Base-by-base conservation (phyloP, 306 rosid genomes). In the Lagenaria siceraria region DNA sequence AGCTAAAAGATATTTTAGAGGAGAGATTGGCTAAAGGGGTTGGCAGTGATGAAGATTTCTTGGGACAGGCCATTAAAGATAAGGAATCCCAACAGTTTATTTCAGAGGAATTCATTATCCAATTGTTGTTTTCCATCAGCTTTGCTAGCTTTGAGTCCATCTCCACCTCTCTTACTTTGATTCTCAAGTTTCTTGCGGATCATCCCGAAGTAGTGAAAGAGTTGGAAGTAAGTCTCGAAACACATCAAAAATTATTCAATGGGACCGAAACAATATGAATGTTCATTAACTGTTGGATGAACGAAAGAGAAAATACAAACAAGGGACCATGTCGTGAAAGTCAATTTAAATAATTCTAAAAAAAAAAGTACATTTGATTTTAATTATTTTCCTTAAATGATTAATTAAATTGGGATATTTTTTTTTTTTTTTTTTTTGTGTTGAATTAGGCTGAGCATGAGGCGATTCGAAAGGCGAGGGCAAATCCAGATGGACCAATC, bases 61-160 rank as follows among this genome's bases (percentile, higher is more conserved):
- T 78, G 40, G 76, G 73, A 17, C 81, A 78, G 6, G 75, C 53
- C 66, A 53, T 78, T 17, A 38, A 66, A 66, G 81, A 78, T 38
- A 78, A 15, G 55, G 75, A 53, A 21, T 33, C 75, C 22, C 68
- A 78, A 52, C 15, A 68, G 49, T 78, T 78, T 56, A 69, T 78
- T 7, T n/a, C 81, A 0, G 81, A 78, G 36, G 81, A 78, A 35
- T 78, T 78, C 75, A 69, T 78, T 19, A 56, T 68, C 53, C 81
- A 78, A 31, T 36, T 66, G 4, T 13, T 54, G 59, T 78, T 78
- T 27, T 40, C 76, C 8, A 40, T 78, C 4, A 49, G 52, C 43
- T 78, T 53, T 55, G 77, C 75, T 35, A 24, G 22, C 21, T 78
- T 78, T 68, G 77, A 78, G 35, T 53, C 81, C 8, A 38, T 68